phyloP scores from a whole-genome alignment of 2,329 filamentous ascomycete genomes.

The Claviceps digitariae region DNA sequence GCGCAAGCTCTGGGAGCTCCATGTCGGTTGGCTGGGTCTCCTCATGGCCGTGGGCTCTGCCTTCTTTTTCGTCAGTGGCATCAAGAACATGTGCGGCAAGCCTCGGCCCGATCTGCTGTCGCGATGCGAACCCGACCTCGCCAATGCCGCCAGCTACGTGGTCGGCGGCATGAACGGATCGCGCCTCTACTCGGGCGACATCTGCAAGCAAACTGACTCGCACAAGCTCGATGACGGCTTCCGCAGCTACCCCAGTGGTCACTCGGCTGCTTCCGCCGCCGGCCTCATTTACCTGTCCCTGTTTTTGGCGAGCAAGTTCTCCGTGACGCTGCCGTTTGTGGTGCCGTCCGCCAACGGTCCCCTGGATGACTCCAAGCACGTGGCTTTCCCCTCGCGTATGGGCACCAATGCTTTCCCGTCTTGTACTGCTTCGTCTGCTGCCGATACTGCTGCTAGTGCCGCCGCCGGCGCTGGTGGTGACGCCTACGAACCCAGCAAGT shows the following conservation, averaged over 20 bases:
- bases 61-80: conserved; percentile 70
- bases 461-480: conserved; percentile 26
- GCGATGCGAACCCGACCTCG: conserved; percentile 64
- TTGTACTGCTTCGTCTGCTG: not conserved
- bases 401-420: not conserved
- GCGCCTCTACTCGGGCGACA: conserved; percentile 58
- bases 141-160: conserved; percentile 42
- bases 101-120: conserved; percentile 71
- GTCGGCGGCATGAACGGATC: conserved; percentile 53
- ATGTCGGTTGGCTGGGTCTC: conserved; percentile 73
- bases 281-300: conserved; percentile 77
- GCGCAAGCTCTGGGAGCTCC: conserved; percentile 82
- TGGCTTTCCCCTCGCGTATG: conserved; percentile 60
- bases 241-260: conserved; percentile 53
- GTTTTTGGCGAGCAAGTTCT: conserved; percentile 74
- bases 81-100: conserved; percentile 65
- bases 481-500: conserved; percentile 18
- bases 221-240: conserved; percentile 65
- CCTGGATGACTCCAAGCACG: conserved; percentile 34
- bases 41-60: conserved; percentile 56
- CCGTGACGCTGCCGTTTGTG: conserved; percentile 59
- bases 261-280: conserved; percentile 55
- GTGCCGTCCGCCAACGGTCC: conserved; percentile 29
- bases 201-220: conserved; percentile 56
- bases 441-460: not conserved